Conservation (phyloP, 2,329 filamentous ascomycete species). For the Stemphylium vesicarium region DNA sequence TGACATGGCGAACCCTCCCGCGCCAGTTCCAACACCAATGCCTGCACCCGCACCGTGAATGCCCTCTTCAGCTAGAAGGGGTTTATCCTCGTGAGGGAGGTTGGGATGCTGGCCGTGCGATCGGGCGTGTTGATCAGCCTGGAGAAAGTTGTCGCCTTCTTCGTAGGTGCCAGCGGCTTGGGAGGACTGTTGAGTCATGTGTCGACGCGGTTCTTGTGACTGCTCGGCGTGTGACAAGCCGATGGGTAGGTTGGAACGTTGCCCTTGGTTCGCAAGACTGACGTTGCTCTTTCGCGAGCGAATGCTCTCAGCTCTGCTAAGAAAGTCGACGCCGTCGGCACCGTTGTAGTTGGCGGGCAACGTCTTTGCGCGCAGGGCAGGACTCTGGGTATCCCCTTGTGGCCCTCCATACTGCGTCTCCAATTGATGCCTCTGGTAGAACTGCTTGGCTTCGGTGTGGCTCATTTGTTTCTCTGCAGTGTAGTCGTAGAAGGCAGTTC, state of each 20-base stretch:
- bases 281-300: constrained; percentile 50
- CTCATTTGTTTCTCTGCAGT: constrained; percentile 93
- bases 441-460: constrained; percentile 91
- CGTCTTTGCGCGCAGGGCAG: constrained; percentile 53
- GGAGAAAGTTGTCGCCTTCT: constrained; percentile 45
- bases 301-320: constrained; percentile 51
- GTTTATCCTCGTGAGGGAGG: constrained; percentile 63
- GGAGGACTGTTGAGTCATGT: constrained; percentile 21
- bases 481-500: constrained; percentile 91
- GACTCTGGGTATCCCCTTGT: constrained; percentile 49
- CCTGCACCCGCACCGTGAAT: constrained; percentile 65
- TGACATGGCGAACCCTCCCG: constrained; percentile 70
- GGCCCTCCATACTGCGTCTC: constrained; percentile 58
- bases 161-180: constrained; percentile 17
- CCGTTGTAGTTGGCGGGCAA: constrained; percentile 50
- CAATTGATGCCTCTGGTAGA: constrained; percentile 87
- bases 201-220: constrained; percentile 34
- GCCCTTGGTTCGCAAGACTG: constrained; percentile 38
- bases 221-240: constrained; percentile 41
- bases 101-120: constrained; percentile 59
- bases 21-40: constrained; percentile 66
- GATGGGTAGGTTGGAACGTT: constrained; percentile 32
- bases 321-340: constrained; percentile 43
- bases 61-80: constrained; percentile 60
- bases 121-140: constrained; percentile 57